Evolutionary conservation across 192 early-diverging fungal genomes (phyloP), one percentile per base, ranked within the genome.

Genomic region (Thamnidium elegans): DNA sequence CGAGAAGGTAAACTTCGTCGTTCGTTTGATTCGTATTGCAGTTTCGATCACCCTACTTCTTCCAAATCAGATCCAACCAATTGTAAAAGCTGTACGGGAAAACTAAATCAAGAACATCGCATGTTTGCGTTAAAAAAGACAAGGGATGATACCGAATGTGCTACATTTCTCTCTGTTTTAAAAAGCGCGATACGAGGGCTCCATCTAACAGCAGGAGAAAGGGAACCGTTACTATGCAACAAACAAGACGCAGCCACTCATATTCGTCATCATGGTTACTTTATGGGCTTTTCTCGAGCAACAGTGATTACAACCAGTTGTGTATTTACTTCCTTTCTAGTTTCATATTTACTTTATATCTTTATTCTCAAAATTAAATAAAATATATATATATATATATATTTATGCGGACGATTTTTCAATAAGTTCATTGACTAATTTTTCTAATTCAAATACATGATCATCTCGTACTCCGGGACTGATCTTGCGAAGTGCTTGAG

Each of bases 391-490:
- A n/a, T 54, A n/a, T 1, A 34, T 44, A 52, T n/a, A 17, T 23
- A n/a, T n/a, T n/a, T n/a, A n/a, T n/a, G n/a, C n/a, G n/a, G n/a
- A n/a, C n/a, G 48, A 36, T 6, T 47, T 65, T 1, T 68, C 20
- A n/a, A 78, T 76, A 9, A 75, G 45, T 2, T 66, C 53, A 50
- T 73, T 72, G 10, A 90, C 83, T 48, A 70, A 55, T 3, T 39
- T 30, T 47, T 90, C 90, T 1, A 92, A 74, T 31, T 75, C 78
- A 32, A 70, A 78, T 13, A 92, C 47, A 42, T 92, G 88, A 15
- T 76, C 71, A 39, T 92, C 90, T 2, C 75, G 53, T 7, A 77
- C 81, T 13, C 68, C 66, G 0, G 82, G 81, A 0, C 71, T 70
- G 9, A 82, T 80, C 48, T 68, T 55, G 15, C 87, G 75, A 54